A percentile compares a stretch with the other conserved stretches of the same genome.
Evolutionary conservation across 768 basidiomycete species (phyloP).

Genomic region (Suillus subalutaceus): DNA sequence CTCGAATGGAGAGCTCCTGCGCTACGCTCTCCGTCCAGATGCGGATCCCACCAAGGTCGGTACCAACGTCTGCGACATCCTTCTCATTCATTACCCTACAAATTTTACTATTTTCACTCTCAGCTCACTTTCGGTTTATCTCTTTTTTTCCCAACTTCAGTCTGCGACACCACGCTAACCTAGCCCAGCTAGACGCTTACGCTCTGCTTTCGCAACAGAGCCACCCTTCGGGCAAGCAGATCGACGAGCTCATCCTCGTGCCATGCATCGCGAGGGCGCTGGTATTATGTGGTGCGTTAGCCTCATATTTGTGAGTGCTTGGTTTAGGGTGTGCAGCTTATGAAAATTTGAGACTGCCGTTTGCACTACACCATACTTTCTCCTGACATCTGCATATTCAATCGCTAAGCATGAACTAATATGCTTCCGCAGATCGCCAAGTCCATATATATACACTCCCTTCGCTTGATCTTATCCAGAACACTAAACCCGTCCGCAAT

Average conservation of each 20-base stretch:
- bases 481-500: constrained; percentile 79
- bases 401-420: constrained; percentile 4
- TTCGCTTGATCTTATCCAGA: constrained; percentile 68
- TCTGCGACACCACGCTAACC: neutral
- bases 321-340: neutral
- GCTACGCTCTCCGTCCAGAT: constrained; percentile 72
- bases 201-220: constrained; percentile 68
- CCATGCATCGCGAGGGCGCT: constrained; percentile 76
- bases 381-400: neutral
- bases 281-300: constrained; percentile 67
- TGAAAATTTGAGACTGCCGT: neutral
- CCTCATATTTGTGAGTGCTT: constrained; percentile 6
- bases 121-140: neutral
- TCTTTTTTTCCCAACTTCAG: neutral
- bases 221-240: constrained; percentile 66
- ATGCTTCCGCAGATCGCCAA: constrained; percentile 47
- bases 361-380: neutral
- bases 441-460: constrained; percentile 84
- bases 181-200: constrained; percentile 58
- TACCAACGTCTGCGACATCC: constrained; percentile 1
- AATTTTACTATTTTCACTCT: neutral
- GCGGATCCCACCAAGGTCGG: constrained; percentile 48
- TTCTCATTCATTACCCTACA: neutral
- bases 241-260: constrained; percentile 81
- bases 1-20: constrained; percentile 80